Evolutionary conservation across 352 stramenopile genomes (phyloP).

Genomic region (Aphanomyces cochlioides): DNA sequence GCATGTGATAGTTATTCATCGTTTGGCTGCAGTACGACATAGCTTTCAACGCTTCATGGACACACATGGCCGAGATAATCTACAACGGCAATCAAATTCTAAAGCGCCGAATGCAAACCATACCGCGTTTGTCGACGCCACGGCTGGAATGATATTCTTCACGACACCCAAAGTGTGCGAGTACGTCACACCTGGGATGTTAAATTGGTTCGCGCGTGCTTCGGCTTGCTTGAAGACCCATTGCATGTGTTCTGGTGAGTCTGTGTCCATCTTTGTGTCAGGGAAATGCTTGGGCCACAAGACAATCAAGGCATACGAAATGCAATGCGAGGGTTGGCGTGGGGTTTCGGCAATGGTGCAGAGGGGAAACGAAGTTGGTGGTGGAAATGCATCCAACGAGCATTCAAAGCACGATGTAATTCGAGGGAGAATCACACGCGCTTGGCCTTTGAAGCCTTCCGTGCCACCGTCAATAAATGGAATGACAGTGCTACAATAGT

Average conservation of each 20-base stretch:
- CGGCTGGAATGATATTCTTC: slow-evolving; percentile 98
- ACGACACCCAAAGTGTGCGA: slow-evolving; percentile 96
- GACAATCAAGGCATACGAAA: slow-evolving; percentile 96
- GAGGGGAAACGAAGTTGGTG: slow-evolving; percentile 94
- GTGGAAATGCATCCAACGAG: slow-evolving; percentile 95
- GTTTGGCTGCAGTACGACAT: slow-evolving; percentile 94
- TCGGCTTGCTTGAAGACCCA: slow-evolving; percentile 93
- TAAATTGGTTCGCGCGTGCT: slow-evolving; percentile 89
- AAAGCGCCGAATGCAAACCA: neutral
- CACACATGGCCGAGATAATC: slow-evolving; percentile 93
- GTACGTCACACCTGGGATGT: slow-evolving; percentile 95
- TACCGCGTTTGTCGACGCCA: slow-evolving; percentile 94
- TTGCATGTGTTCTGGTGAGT: slow-evolving; percentile 95
- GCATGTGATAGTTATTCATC: slow-evolving; percentile 99
- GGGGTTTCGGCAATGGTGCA: slow-evolving; percentile 98
- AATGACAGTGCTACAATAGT: slow-evolving; percentile 86
- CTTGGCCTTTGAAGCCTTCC: slow-evolving; percentile 96
- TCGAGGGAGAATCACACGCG: slow-evolving; percentile 95
- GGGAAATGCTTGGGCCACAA: slow-evolving; percentile 94
- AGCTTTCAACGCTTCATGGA: slow-evolving; percentile 96
- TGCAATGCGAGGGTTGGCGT: slow-evolving; percentile 95
- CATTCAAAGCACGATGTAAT: slow-evolving; percentile 99
- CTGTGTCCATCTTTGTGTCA: slow-evolving; percentile 94
- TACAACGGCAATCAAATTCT: neutral
- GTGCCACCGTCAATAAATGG: slow-evolving; percentile 98